Percentiles rank a stretch among this genome's conserved stretches.
Evolutionary conservation across 176 grass and related monocot genomes (phyloP).

Genomic region (Eleusine indica): DNA sequence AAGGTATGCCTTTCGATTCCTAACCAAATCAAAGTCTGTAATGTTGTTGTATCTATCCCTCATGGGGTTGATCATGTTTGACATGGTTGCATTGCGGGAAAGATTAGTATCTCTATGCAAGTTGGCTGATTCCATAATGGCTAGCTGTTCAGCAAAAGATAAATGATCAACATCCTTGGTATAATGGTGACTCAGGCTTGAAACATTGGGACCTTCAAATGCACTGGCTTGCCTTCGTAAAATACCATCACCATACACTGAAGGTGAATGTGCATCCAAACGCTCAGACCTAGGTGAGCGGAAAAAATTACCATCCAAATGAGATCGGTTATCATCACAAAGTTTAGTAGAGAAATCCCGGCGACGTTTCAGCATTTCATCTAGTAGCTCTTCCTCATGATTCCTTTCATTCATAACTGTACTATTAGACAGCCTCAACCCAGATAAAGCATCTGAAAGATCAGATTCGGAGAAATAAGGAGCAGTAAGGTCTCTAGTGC

Average conservation of each 20-base stretch:
- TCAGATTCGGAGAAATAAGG: constrained; percentile 31
- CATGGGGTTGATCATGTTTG: constrained; percentile 40
- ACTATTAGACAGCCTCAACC: constrained; percentile 45
- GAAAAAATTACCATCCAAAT: constrained; percentile 32
- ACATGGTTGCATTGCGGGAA: constrained; percentile 11
- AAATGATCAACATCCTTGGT: constrained; percentile 39
- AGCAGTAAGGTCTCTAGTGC: constrained; percentile 30
- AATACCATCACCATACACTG: constrained; percentile 42
- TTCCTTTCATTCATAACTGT: constrained; percentile 33
- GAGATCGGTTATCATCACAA: constrained; percentile 11
- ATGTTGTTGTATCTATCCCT: constrained; percentile 32
- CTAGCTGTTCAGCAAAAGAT: constrained; percentile 46
- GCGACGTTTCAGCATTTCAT: constrained; percentile 31
- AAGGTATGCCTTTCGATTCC: constrained; percentile 56
- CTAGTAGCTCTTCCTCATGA: constrained; percentile 43
- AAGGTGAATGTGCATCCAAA: constrained; percentile 18
- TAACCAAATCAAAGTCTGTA: constrained; percentile 52
- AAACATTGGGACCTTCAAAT: constrained; percentile 36
- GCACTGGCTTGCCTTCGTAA: constrained; percentile 42
- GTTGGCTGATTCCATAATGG: constrained; percentile 51
- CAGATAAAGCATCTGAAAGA: constrained; percentile 54
- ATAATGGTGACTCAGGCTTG: constrained; percentile 37
- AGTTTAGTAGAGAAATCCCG: constrained; percentile 35
- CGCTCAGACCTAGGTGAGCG: constrained; percentile 9
- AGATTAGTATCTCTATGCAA: constrained; percentile 46